phyloP scores from a whole-genome alignment of 441 rosid genomes.

The Gossypium trilobum region DNA sequence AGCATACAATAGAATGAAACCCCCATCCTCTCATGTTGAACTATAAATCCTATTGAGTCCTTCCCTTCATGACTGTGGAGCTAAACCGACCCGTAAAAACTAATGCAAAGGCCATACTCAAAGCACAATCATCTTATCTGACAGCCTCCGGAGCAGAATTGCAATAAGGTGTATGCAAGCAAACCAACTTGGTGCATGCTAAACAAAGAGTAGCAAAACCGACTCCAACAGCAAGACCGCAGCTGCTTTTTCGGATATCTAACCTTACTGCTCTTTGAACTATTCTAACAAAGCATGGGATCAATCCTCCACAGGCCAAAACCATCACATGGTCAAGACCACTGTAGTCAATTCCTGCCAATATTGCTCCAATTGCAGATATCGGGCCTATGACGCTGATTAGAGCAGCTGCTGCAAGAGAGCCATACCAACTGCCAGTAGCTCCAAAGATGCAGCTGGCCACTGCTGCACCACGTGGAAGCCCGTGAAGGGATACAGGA shows the following conservation, averaged over 20 bases:
- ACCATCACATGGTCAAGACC: constrained; percentile 91
- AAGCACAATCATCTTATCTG: constrained; percentile 29
- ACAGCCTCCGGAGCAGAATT: constrained; percentile 97
- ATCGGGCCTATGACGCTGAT: constrained; percentile 80
- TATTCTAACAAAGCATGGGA: constrained; percentile 61
- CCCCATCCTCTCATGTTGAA: neutral
- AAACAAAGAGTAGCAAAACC: constrained; percentile 67
- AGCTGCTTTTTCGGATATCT: constrained; percentile 48
- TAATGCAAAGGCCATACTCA: neutral
- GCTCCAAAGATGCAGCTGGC: constrained; percentile 76
- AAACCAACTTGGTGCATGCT: constrained; percentile 69
- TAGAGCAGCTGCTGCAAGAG: constrained; percentile 73
- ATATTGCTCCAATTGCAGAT: constrained; percentile 81
- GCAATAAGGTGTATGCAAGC: constrained; percentile 93
- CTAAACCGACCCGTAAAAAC: neutral
- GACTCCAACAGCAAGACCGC: constrained; percentile 56
- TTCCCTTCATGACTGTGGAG: neutral
- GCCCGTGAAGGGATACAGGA: constrained; percentile 87
- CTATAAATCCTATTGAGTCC: neutral
- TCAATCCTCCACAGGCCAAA: constrained; percentile 71
- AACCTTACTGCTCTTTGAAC: constrained; percentile 52
- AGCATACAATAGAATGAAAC: neutral
- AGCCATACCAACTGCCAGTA: constrained; percentile 85
- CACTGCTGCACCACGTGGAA: constrained; percentile 91
- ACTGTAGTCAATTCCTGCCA: constrained; percentile 83